phyloP scores from a whole-genome alignment of 2,329 filamentous ascomycete genomes.

The Fusarium paranaense region DNA sequence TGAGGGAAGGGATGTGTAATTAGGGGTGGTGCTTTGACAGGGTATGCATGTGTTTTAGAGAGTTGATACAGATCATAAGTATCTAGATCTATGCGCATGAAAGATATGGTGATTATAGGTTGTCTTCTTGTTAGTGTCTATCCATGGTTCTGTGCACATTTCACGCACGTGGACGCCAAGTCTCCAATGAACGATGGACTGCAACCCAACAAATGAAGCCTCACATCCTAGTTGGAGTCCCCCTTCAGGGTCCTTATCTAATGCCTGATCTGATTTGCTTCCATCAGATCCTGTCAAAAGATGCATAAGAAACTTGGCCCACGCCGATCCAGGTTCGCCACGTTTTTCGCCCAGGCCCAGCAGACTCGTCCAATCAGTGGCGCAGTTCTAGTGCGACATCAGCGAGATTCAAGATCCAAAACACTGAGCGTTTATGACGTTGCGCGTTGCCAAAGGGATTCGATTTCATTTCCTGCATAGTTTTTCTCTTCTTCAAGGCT shows the following conservation, averaged over 20 bases:
- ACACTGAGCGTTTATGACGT: conserved; percentile 34
- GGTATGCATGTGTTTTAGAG: background rate
- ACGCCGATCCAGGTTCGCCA: background rate
- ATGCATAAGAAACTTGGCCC: background rate
- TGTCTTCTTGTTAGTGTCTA: background rate
- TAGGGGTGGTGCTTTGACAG: background rate
- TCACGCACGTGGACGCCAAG: background rate
- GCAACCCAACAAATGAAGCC: background rate
- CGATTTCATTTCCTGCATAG: background rate
- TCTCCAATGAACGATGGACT: background rate
- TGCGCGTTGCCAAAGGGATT: conserved; percentile 10
- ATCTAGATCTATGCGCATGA: background rate
- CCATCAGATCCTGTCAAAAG: background rate
- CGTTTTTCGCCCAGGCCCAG: background rate
- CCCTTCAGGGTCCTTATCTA: background rate
- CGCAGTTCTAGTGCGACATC: conserved; percentile 19
- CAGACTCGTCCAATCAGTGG: conserved; percentile 34
- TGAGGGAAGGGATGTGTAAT: conserved; percentile 16
- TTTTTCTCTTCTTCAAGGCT: background rate
- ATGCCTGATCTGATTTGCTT: background rate
- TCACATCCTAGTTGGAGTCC: background rate
- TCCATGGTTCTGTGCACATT: background rate
- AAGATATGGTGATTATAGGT: background rate
- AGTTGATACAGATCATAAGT: background rate
- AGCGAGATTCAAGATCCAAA: conserved; percentile 31